These are phyloP conservation scores for Hygrocybe coccinea DNA, from an alignment of 768 basidiomycete species.

Conservation along the genomic window DNA sequence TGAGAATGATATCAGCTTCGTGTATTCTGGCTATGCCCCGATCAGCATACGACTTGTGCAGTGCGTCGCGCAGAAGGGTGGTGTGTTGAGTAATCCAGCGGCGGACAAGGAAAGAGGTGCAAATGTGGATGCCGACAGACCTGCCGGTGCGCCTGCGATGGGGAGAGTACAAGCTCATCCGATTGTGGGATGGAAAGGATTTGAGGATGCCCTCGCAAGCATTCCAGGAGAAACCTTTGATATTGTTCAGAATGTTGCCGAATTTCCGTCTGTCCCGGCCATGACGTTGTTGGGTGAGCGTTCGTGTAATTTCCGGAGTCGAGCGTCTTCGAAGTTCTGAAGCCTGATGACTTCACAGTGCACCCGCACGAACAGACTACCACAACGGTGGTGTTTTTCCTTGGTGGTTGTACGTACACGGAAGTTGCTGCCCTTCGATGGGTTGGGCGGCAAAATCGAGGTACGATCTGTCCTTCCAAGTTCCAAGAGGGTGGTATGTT, in stretches of 20 bases:
- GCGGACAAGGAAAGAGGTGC: constrained; percentile 43
- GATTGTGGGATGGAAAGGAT: constrained; percentile 94
- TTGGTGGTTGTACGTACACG: constrained; percentile 96
- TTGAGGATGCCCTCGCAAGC: constrained; percentile 80
- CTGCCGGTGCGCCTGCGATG: constrained; percentile 15
- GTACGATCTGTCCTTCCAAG: constrained; percentile 31
- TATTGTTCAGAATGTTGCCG: constrained; percentile 47
- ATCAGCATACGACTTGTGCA: constrained; percentile 89
- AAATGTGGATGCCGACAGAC: constrained; percentile 33
- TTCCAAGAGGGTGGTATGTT: constrained; percentile 6
- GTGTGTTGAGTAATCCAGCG: constrained; percentile 76
- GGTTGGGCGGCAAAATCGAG: constrained; percentile 82
- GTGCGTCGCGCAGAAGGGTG: constrained; percentile 87
- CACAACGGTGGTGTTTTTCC: constrained; percentile 91
- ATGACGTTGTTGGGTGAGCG: constrained; percentile 33
- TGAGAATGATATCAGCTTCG: constrained; percentile 92
- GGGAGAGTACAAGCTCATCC: constrained; percentile 79
- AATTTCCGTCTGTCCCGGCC: constrained; percentile 22
- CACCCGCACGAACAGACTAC: constrained; percentile 55
- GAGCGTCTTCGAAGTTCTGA: constrained; percentile 1
- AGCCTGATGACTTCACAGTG: constrained; percentile 27
- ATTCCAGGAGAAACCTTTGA: constrained; percentile 89
- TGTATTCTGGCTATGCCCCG: constrained; percentile 96
- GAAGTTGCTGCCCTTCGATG: constrained; percentile 94
- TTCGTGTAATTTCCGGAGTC: background rate